phyloP scores from a whole-genome alignment of 768 basidiomycete species.

The Hydnum rufescens region DNA sequence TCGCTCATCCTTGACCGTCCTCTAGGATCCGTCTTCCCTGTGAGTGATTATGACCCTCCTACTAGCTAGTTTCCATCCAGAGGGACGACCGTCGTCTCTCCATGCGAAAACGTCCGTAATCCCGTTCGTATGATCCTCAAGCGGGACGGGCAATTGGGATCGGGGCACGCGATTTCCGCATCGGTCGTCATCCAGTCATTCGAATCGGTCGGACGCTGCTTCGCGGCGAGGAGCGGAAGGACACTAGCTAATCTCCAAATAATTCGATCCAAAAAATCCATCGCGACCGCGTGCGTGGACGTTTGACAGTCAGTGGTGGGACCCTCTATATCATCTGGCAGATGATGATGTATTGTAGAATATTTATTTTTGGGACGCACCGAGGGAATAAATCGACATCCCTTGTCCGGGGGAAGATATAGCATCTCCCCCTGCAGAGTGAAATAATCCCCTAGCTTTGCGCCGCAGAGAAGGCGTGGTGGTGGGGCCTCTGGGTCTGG shows the following conservation, averaged over 20 bases:
- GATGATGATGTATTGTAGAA: neutral
- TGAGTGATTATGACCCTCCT: no score
- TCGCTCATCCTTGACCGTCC: no score
- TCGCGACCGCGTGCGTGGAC: neutral
- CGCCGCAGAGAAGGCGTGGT: slow-evolving; percentile 39
- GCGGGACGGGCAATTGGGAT: slow-evolving; percentile 40
- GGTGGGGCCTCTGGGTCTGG: neutral
- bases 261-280: neutral
- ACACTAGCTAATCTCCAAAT: slow-evolving; percentile 28
- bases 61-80: no score
- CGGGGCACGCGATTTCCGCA: slow-evolving; percentile 43
- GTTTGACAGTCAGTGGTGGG: neutral
- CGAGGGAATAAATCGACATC: slow-evolving; percentile 47
- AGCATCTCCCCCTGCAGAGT: slow-evolving; percentile 45
- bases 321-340: no score
- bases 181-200: slow-evolving; percentile 57
- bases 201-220: slow-evolving; percentile 33
- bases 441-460: slow-evolving; percentile 43
- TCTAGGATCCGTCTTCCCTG: no score
- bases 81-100: slow-evolving; percentile 33
- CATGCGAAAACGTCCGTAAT: slow-evolving; percentile 32
- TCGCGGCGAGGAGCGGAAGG: slow-evolving; percentile 46
- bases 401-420: slow-evolving; percentile 41
- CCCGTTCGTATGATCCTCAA: slow-evolving; percentile 33
- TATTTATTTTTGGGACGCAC: slow-evolving; percentile 17